Evolutionary conservation across 441 rosid genomes (phyloP).

Genomic region (Croton laevigatus): DNA sequence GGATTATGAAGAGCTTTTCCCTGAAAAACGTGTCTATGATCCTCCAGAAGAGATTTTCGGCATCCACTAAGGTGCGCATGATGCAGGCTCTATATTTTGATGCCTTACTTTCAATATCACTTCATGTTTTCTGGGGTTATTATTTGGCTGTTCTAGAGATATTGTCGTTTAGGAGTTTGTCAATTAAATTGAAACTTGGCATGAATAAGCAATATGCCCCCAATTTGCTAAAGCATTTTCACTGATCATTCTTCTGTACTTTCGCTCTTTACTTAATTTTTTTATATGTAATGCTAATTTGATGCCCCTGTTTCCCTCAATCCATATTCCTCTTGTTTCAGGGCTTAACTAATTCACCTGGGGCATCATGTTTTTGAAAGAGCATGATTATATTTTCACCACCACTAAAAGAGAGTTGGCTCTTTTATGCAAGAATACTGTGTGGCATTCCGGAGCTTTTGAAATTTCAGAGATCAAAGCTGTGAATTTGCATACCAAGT

Average conservation of each 20-base stretch:
- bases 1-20: slow-evolving; percentile 90
- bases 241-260: neutral
- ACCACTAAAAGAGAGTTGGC: slow-evolving; percentile 1
- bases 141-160: neutral
- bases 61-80: slow-evolving; percentile 41
- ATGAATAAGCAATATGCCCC: neutral
- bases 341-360: slow-evolving; percentile 3
- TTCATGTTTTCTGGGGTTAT: neutral
- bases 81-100: neutral
- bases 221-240: neutral
- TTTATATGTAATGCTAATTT: too few relatives aligned
- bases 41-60: slow-evolving; percentile 98
- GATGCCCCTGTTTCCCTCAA: slow-evolving; percentile 1
- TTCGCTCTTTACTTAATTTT: neutral
- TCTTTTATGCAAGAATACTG: neutral
- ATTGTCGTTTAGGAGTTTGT: neutral
- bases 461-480: neutral
- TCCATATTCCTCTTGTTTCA: slow-evolving; percentile 13
- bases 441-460: neutral
- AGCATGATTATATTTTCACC: neutral
- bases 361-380: neutral
- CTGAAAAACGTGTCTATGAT: slow-evolving; percentile 87
- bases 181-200: neutral
- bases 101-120: neutral
- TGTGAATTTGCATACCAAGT: neutral